Evolutionary conservation across 192 early-diverging fungal genomes (phyloP).

Genomic region (Lunasporangiospora selenospora): DNA sequence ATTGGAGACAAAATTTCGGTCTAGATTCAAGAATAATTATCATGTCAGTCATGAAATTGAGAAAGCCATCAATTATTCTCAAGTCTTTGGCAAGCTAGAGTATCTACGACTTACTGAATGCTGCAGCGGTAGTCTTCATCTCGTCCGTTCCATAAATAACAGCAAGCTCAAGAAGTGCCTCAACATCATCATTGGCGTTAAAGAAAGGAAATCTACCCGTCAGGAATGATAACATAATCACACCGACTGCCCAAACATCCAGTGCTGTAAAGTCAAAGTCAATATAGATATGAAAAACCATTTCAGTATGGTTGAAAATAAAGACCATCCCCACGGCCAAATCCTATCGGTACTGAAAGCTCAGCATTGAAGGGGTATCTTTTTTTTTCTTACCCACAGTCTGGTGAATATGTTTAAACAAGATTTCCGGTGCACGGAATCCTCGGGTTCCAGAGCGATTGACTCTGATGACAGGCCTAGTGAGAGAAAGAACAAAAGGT

Average conservation of each 20-base stretch:
- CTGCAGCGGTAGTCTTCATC: conserved; percentile 73
- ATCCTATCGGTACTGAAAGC: neutral
- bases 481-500: conserved; percentile 12
- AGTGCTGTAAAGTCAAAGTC: conserved; percentile 58
- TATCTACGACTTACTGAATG: conserved; percentile 57
- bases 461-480: conserved; percentile 71
- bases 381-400: conserved; percentile 64
- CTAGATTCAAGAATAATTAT: no score
- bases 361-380: neutral
- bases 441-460: conserved; percentile 93
- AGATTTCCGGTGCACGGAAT: conserved; percentile 92
- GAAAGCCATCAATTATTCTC: no score
- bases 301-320: no score
- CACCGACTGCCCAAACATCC: conserved; percentile 94
- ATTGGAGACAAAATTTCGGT: conserved; percentile 63
- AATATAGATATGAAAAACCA: neutral
- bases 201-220: conserved; percentile 91
- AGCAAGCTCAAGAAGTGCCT: conserved; percentile 86
- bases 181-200: conserved; percentile 82
- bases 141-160: conserved; percentile 77
- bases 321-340: no score
- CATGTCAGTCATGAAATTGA: no score
- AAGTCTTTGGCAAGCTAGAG: neutral
- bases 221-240: conserved; percentile 82
- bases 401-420: conserved; percentile 81